Percentiles rank a stretch among this genome's conserved stretches.
Conservation (phyloP, 495 filamentous ascomycete species). For the Saxophila tyrrhenica region DNA sequence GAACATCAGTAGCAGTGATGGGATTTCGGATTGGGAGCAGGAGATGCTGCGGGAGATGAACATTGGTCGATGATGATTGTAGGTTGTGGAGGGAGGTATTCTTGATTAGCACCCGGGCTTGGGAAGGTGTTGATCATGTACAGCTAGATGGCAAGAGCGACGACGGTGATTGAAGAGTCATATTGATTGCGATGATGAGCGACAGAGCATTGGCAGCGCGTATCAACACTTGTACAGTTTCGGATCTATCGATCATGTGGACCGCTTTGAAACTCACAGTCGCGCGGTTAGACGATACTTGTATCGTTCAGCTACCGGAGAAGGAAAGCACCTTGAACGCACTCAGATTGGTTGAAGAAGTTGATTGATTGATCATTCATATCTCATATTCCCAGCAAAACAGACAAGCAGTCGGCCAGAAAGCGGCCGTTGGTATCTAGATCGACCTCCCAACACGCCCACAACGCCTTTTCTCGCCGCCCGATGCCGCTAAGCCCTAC, state of each 20-base stretch:
- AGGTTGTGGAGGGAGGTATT: neutral
- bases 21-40: conserved; percentile 25
- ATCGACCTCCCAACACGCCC: neutral
- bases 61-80: neutral
- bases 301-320: neutral
- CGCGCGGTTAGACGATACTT: neutral
- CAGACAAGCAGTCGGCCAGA: neutral
- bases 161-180: neutral
- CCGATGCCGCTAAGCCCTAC: conserved; percentile 4
- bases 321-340: neutral
- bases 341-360: neutral
- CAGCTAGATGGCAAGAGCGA: neutral
- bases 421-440: conserved; percentile 1
- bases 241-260: no score
- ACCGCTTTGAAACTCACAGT: neutral
- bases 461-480: neutral
- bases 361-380: neutral
- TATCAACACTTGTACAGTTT: neutral
- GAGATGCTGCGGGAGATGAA: conserved; percentile 30
- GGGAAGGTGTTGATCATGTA: neutral
- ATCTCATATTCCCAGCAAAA: neutral
- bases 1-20: conserved; percentile 16
- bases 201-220: neutral
- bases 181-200: neutral
- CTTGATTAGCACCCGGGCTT: no score